Conservation (phyloP, 805 yeast genomes). For the Metschnikowia borealis region DNA sequence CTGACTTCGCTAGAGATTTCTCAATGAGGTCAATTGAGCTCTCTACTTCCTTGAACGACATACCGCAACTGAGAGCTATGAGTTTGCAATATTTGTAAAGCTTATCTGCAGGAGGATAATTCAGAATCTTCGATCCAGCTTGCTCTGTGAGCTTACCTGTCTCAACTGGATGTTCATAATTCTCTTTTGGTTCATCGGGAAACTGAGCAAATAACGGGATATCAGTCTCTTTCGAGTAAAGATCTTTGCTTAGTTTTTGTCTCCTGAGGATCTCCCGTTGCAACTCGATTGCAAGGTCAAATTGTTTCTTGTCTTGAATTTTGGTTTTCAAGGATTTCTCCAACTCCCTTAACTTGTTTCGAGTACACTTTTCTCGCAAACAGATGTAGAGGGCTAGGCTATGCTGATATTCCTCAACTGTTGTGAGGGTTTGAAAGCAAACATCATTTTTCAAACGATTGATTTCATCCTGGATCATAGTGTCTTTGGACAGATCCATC, state of each 20-base stretch:
- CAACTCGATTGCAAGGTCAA: constrained; percentile 24
- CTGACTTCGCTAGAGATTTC: constrained; percentile 30
- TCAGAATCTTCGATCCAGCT: constrained; percentile 19
- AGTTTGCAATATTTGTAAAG: constrained; percentile 39
- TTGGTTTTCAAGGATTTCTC: neutral
- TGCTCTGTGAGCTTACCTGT: neutral
- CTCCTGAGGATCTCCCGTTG: constrained; percentile 26
- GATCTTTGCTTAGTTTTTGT: constrained; percentile 14
- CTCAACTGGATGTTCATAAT: constrained; percentile 1
- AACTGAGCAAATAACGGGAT: constrained; percentile 17
- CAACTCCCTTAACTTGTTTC: constrained; percentile 3
- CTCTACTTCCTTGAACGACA: constrained; percentile 39
- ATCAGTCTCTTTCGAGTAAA: constrained; percentile 21
- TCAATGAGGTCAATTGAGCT: constrained; percentile 41
- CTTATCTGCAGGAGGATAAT: constrained; percentile 29
- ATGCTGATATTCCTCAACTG: constrained; percentile 27
- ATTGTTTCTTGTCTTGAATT: constrained; percentile 6
- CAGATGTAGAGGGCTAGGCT: constrained; percentile 9
- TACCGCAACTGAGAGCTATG: constrained; percentile 41
- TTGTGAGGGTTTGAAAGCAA: constrained; percentile 31
- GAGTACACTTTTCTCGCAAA: constrained; percentile 14
- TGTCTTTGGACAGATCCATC: constrained; percentile 26
- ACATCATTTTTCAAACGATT: constrained; percentile 37
- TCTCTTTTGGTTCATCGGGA: constrained; percentile 20
- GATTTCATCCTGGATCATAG: constrained; percentile 40